Conservation (phyloP, 2,329 filamentous ascomycete species). For the Penicillium sp. region DNA sequence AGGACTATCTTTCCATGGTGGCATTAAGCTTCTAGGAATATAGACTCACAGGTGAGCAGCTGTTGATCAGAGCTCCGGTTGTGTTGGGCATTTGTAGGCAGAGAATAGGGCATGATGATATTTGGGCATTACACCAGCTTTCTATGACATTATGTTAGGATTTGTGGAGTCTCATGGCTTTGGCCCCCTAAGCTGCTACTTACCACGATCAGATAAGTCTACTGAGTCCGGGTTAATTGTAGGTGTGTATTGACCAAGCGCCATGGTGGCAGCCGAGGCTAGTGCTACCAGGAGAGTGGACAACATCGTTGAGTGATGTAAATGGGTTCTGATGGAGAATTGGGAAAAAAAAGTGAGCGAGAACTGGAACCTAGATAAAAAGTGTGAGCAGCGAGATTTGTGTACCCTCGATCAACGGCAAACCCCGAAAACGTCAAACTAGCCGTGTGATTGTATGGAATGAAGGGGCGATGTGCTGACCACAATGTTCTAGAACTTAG, state of each 20-base stretch:
- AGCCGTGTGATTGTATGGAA: neutral
- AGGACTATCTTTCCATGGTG: neutral
- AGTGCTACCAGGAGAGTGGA: constrained; percentile 32
- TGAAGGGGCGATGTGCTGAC: neutral
- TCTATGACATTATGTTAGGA: constrained; percentile 19
- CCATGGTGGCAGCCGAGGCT: constrained; percentile 31
- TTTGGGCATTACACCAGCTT: constrained; percentile 47
- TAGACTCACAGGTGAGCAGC: constrained; percentile 40
- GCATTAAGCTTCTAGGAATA: neutral
- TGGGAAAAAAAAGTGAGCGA: no score
- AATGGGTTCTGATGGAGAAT: no score
- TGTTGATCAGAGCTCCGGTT: constrained; percentile 38
- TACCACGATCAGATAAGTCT: constrained; percentile 36
- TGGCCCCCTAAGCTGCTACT: constrained; percentile 2
- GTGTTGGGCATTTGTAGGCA: constrained; percentile 43
- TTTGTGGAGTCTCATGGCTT: neutral
- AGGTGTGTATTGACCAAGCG: constrained; percentile 30
- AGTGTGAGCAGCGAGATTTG: neutral
- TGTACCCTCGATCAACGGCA: neutral
- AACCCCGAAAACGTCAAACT: neutral
- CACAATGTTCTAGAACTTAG: neutral
- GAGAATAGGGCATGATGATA: constrained; percentile 45
- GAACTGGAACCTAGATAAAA: neutral
- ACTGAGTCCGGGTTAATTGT: constrained; percentile 41
- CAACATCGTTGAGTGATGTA: neutral